Base-by-base conservation (phyloP, 768 basidiomycete genomes). In the Tylopilus vinaceipallidus region DNA sequence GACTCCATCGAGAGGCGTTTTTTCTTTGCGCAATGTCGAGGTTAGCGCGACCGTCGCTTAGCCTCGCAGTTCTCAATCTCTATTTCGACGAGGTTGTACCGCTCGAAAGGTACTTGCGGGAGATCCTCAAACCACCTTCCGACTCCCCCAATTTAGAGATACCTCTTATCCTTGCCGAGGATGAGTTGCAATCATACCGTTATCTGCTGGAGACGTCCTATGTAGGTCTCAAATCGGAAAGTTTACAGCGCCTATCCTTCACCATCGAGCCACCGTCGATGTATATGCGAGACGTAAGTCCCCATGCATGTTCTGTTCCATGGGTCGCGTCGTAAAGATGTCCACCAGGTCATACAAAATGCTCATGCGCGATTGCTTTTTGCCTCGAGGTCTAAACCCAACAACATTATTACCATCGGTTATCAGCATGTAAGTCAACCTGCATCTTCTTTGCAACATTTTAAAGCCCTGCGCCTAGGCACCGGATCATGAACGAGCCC, bases 391-490 rank as follows among this genome's bases (percentile, higher is more conserved):
- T 67, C 65, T 32, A 70, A 70, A 27, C 65, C 74, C 14, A 69
- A 72, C 2, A 86, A 89, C 57, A 72, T 90, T 2, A 76, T 91
- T 26, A 83, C 83, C 0, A 55, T 73, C 12, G 89, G 89, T 3
- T 91, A 88, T 63, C 72, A 78, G 26, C 66, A 77, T 45, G 86
- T 83, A 57, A 50, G 77, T 62, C 45, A 2, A 14, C 34, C 17
- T 3, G 1, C 20, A 12, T 42, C 4, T 12, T 30, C 16, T 13
- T 20, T 34, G 36, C 10, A 8, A 16, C 12, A 14, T 26, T 17
- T 35, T 39, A 38, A 37, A 10, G n/a, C n/a, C 10, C 7, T 52
- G 32, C 32, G 10, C 13, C 16, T 49, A 53, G 65, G 53, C 45
- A 26, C 67, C 60, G 16, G 66, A 60, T 30, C 63, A 67, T 29